Base-by-base conservation (phyloP, 2,329 filamentous ascomycete genomes). In the Alternaria sp. region DNA sequence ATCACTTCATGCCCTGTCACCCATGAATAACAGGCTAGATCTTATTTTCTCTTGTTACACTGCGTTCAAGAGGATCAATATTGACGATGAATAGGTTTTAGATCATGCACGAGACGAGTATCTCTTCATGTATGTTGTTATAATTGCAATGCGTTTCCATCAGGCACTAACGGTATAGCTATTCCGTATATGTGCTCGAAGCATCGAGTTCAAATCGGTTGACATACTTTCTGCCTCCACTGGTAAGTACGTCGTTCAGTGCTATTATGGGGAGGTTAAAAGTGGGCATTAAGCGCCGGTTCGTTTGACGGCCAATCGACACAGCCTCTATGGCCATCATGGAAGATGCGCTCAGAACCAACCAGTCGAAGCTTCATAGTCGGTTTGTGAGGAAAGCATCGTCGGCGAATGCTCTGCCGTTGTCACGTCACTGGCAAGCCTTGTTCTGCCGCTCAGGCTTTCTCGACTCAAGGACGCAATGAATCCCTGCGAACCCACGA, bases 21-120 rank as follows among this genome's bases (percentile, higher is more conserved):
- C 23, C 14, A 54, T 45, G 39, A 21, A 33, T 11, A 29, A 39
- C 17, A 11, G 28, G 39, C 33, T 39, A 45, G 23, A 51, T 24
- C 23, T n/a, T 46, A 36, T 21, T 11, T 29, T 33, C 14, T 29
- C 17, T 51, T 42, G 23, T 26, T 31, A 42, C 23, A 41, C 39
- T 24, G 13, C 41, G 21, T 41, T 5, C 42, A 33, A 39, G 34
- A 62, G 40, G 83, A 88, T 54, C 28, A 29, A 37, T 50, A 56
- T 69, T 76, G 60, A 75, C 61, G 17, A 21, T 59, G 56, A 50
- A 13, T 39, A 87, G 85, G 84, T 87, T 53, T 82, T 88, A 75
- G 81, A 84, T 56, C 84, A 87, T 78, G 84, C 85, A 37, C 80
- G 84, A 67, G 90, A 93, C 71, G 91, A 94, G 75, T 93, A 93